Percentiles rank a stretch among this genome's conserved stretches.
Evolutionary conservation across 2,329 filamentous ascomycete genomes (phyloP).

Genomic region (Chaetomium olivaceum): DNA sequence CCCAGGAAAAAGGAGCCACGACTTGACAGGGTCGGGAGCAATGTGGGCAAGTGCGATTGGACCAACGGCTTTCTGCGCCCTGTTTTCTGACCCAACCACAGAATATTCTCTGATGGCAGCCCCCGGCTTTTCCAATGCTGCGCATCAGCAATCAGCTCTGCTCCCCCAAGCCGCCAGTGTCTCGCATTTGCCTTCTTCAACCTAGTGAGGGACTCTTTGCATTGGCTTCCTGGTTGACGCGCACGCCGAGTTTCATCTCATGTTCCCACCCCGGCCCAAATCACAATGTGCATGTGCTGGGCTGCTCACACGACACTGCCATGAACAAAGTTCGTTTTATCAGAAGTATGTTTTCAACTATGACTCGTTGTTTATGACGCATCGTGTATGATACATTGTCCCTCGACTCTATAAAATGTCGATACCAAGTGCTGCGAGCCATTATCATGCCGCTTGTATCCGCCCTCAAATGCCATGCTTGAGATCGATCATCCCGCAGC

Average conservation of each 20-base stretch:
- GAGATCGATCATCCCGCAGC: neutral
- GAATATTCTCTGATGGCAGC: neutral
- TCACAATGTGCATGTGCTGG: neutral
- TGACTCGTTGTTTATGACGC: neutral
- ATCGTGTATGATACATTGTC: neutral
- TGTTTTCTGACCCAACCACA: neutral
- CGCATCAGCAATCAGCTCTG: neutral
- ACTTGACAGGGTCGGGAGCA: neutral
- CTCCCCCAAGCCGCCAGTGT: neutral
- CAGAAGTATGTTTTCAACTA: neutral
- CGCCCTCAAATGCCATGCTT: neutral
- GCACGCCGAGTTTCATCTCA: no score
- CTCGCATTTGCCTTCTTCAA: neutral
- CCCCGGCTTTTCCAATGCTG: neutral
- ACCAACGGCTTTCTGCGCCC: neutral
- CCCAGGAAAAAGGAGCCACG: neutral
- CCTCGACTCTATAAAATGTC: no score
- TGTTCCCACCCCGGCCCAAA: neutral
- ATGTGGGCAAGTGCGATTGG: conserved; percentile 10
- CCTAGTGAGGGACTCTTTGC: neutral
- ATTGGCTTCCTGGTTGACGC: neutral
- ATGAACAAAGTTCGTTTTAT: neutral
- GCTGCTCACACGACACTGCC: neutral
- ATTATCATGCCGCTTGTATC: neutral
- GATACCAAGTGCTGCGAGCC: no score